Conservation (phyloP, 2,329 filamentous ascomycete species). For the Ophiostoma quercus region DNA sequence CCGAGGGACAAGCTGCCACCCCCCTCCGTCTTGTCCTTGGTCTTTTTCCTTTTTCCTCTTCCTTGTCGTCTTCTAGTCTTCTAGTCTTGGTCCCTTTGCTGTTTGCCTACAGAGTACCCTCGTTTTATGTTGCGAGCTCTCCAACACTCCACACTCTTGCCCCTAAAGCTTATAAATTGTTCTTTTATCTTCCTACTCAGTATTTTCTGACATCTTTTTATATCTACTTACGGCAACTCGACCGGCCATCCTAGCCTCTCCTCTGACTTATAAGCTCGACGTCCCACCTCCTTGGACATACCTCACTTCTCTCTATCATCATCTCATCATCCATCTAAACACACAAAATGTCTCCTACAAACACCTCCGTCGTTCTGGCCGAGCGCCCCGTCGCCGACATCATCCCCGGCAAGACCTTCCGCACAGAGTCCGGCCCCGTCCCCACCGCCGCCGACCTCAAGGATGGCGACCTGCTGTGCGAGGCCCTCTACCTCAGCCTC, state of each 20-base stretch:
- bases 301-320: neutral
- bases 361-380: conserved; percentile 51
- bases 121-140: conserved; percentile 2
- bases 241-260: neutral
- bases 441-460: conserved; percentile 45
- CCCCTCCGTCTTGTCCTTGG: neutral
- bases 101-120: neutral
- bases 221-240: conserved; percentile 6
- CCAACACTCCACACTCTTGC: neutral
- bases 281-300: neutral
- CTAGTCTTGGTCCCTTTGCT: neutral
- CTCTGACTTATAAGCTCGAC: neutral
- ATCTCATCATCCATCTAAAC: neutral
- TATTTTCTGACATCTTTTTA: neutral
- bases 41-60: neutral
- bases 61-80: neutral
- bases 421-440: conserved; percentile 45
- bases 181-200: neutral
- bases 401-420: conserved; percentile 61
- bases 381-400: conserved; percentile 58
- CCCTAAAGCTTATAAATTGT: conserved; percentile 3
- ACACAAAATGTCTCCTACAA: conserved; percentile 23
- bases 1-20: conserved; percentile 15
- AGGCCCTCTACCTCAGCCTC: conserved; percentile 50
- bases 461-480: conserved; percentile 50